phyloP scores from a whole-genome alignment of 2,329 filamentous ascomycete genomes.

The Aspergillus jensenii region DNA sequence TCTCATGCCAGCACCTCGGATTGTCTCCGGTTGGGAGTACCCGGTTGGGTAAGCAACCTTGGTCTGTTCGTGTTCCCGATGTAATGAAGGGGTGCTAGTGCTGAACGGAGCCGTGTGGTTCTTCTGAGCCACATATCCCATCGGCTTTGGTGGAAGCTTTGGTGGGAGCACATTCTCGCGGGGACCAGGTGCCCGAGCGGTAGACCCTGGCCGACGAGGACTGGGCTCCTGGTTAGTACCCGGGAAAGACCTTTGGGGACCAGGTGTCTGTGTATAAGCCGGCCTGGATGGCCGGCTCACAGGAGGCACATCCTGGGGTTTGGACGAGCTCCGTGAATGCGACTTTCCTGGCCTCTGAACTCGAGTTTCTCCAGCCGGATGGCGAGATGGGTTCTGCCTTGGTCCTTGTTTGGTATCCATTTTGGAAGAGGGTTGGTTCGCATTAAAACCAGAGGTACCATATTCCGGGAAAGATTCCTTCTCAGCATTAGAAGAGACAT shows the following conservation, averaged over 20 bases:
- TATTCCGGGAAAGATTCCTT: conserved; percentile 19
- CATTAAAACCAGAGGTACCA: conserved; percentile 29
- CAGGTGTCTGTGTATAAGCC: neutral
- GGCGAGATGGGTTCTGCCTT: conserved; percentile 18
- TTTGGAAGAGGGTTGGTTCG: conserved; percentile 29
- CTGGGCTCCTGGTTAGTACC: neutral
- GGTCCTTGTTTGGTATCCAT: conserved; percentile 18
- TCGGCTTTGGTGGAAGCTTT: neutral
- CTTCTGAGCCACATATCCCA: neutral
- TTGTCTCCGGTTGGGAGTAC: conserved; percentile 1
- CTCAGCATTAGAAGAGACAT: conserved; percentile 15
- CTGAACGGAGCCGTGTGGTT: neutral
- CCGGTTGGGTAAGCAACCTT: neutral
- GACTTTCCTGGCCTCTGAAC: conserved; percentile 4
- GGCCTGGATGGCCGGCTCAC: neutral
- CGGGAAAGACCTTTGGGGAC: neutral
- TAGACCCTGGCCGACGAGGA: conserved; percentile 2
- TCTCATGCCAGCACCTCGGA: neutral
- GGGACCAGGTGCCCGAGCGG: neutral
- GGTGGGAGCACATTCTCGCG: neutral
- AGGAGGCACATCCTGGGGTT: conserved; percentile 3
- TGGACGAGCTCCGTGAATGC: neutral
- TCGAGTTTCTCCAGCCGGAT: conserved; percentile 7
- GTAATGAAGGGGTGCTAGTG: neutral
- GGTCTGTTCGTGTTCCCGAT: neutral